Conservation (phyloP, 2,329 filamentous ascomycete species). For the Aspergillus sp. region DNA sequence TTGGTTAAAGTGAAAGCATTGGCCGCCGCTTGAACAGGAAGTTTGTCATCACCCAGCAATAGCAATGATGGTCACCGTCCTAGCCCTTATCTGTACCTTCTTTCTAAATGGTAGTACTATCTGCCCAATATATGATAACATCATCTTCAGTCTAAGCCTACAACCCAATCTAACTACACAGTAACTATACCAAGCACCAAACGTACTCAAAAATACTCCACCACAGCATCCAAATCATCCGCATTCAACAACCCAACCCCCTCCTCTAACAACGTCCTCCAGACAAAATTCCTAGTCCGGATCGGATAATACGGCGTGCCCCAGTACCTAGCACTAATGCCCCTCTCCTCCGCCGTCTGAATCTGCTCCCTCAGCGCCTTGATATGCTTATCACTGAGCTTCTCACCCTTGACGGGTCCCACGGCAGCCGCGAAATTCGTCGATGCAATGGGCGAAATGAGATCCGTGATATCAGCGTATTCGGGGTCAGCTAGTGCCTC, state of each 20-base stretch:
- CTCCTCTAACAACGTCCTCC: conserved; percentile 58
- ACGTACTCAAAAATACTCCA: conserved; percentile 35
- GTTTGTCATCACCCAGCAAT: too few relatives aligned
- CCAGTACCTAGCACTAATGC: conserved; percentile 65
- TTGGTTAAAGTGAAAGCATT: too few relatives aligned
- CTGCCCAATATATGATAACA: too few relatives aligned
- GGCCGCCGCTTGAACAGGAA: too few relatives aligned
- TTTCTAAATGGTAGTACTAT: too few relatives aligned
- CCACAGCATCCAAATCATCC: conserved; percentile 60
- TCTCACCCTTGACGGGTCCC: conserved; percentile 37
- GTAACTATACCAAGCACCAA: too few relatives aligned
- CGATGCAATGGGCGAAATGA: conserved; percentile 57
- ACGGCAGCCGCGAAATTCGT: conserved; percentile 52
- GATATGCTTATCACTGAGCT: conserved; percentile 46
- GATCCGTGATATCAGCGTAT: conserved; percentile 48
- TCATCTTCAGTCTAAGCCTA: too few relatives aligned
- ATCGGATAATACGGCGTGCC: conserved; percentile 62
- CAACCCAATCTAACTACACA: too few relatives aligned
- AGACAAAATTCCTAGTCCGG: conserved; percentile 59
- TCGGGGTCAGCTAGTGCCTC: conserved; percentile 43
- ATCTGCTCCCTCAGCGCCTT: conserved; percentile 56
- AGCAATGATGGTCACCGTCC: too few relatives aligned
- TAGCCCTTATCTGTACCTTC: too few relatives aligned
- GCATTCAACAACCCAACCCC: conserved; percentile 65
- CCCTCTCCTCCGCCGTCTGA: conserved; percentile 54